Evolutionary conservation across 345 rosid genomes (phyloP).

Genomic region (Ceriops zippeliana): DNA sequence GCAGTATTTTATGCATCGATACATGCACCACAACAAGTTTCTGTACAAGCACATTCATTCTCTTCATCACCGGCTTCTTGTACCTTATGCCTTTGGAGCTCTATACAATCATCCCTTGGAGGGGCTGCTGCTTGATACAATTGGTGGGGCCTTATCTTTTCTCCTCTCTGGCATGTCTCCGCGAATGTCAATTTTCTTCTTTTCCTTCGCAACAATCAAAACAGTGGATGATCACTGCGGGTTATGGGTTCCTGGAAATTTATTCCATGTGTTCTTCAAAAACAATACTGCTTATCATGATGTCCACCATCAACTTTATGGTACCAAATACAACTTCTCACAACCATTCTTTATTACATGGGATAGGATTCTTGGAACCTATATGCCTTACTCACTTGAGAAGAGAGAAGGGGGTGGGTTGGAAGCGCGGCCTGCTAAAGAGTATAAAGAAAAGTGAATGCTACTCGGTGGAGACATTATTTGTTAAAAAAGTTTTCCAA

Average conservation of each 20-base stretch:
- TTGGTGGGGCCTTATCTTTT: slow-evolving; percentile 81
- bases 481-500: slow-evolving; percentile 2
- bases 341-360: slow-evolving; percentile 77
- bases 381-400: slow-evolving; percentile 80
- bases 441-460: slow-evolving; percentile 10
- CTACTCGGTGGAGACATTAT: neutral
- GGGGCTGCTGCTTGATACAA: slow-evolving; percentile 71
- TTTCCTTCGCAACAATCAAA: slow-evolving; percentile 87
- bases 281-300: slow-evolving; percentile 88
- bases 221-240: slow-evolving; percentile 88
- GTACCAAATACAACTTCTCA: slow-evolving; percentile 75
- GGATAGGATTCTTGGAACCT: slow-evolving; percentile 83
- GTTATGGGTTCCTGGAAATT: slow-evolving; percentile 77
- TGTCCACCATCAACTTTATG: slow-evolving; percentile 80
- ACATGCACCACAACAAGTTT: slow-evolving; percentile 80
- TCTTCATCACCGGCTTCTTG: slow-evolving; percentile 75
- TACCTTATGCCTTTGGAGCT: slow-evolving; percentile 87
- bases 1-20: slow-evolving; percentile 88
- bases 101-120: slow-evolving; percentile 76
- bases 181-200: slow-evolving; percentile 71
- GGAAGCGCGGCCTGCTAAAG: slow-evolving; percentile 41
- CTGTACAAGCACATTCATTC: slow-evolving; percentile 77
- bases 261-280: slow-evolving; percentile 60
- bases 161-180: slow-evolving; percentile 82
- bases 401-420: slow-evolving; percentile 68